Conservation (phyloP, 208 protist species). For the Phytomonas sp. region DNA sequence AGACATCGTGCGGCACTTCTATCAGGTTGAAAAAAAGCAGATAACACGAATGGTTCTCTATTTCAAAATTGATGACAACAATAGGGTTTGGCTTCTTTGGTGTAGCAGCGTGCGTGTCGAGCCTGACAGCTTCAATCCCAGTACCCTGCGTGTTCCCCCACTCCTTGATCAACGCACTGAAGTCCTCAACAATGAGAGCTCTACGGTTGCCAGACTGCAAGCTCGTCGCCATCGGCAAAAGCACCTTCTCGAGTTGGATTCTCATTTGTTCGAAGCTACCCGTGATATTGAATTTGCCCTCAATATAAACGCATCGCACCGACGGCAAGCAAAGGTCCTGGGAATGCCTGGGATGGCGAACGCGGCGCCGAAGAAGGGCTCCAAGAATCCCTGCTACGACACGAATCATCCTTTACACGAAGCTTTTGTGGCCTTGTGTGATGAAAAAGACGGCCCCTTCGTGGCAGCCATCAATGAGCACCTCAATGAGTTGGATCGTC, state of each 20-base stretch:
- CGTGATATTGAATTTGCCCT: slow-evolving; percentile 75
- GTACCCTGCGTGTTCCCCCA: slow-evolving; percentile 54
- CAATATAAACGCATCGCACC: slow-evolving; percentile 49
- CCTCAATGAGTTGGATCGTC: neutral
- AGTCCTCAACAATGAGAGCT: slow-evolving; percentile 55
- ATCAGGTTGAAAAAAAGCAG: slow-evolving; percentile 70
- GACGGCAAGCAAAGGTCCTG: slow-evolving; percentile 53
- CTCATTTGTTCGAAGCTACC: slow-evolving; percentile 61
- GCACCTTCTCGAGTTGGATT: slow-evolving; percentile 66
- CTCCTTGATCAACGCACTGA: slow-evolving; percentile 60
- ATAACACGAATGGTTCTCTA: slow-evolving; percentile 77
- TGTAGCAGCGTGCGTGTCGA: slow-evolving; percentile 67
- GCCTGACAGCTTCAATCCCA: slow-evolving; percentile 64
- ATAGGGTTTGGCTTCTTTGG: slow-evolving; percentile 76
- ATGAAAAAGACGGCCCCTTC: slow-evolving; percentile 7
- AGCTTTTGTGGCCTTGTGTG: slow-evolving; percentile 29
- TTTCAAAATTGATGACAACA: slow-evolving; percentile 76
- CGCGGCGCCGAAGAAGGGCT: neutral
- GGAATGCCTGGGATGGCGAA: slow-evolving; percentile 21
- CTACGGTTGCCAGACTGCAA: slow-evolving; percentile 35
- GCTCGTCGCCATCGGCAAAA: slow-evolving; percentile 40
- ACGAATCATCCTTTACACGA: slow-evolving; percentile 49
- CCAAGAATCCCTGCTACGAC: slow-evolving; percentile 6
- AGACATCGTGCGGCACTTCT: slow-evolving; percentile 81
- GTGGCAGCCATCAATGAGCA: neutral